A percentile compares a stretch with the other conserved stretches of the same genome.
Evolutionary conservation across 805 yeast genomes (phyloP).

Genomic region (Schwanniomyces pseudopolymorphus): DNA sequence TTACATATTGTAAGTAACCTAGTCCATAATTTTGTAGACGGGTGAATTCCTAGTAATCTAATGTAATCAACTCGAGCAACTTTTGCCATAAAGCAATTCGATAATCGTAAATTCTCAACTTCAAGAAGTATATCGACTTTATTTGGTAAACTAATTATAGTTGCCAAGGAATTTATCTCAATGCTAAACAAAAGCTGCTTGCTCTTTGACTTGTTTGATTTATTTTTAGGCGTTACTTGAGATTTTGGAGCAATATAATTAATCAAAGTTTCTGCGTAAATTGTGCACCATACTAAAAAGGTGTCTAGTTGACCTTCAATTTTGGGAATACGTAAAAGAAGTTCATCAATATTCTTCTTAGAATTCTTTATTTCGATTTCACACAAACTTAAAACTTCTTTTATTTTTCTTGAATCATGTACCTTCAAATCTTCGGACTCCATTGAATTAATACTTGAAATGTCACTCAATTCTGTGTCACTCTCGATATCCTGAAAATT

Average conservation of each 20-base stretch:
- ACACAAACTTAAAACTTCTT: slow-evolving; percentile 29
- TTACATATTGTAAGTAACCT: slow-evolving; percentile 34
- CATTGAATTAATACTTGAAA: slow-evolving; percentile 31
- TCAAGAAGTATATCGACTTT: slow-evolving; percentile 49
- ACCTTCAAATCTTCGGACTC: slow-evolving; percentile 13
- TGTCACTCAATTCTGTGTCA: slow-evolving; percentile 27
- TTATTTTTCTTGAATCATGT: slow-evolving; percentile 22
- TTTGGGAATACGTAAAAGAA: slow-evolving; percentile 32
- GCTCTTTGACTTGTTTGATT: slow-evolving; percentile 10
- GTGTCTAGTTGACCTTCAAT: slow-evolving; percentile 38
- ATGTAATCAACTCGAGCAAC: slow-evolving; percentile 30
- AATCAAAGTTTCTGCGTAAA: slow-evolving; percentile 37
- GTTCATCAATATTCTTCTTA: slow-evolving; percentile 23
- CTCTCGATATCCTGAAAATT: slow-evolving; percentile 12
- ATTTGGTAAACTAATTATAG: slow-evolving; percentile 46
- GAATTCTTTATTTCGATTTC: slow-evolving; percentile 26
- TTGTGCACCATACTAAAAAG: slow-evolving; percentile 41
- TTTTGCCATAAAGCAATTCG: slow-evolving; percentile 26
- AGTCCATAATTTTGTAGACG: slow-evolving; percentile 45
- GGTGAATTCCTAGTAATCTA: slow-evolving; percentile 51
- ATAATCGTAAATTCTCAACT: slow-evolving; percentile 29
- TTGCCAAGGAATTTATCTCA: slow-evolving; percentile 35
- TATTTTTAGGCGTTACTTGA: slow-evolving; percentile 22
- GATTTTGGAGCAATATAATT: slow-evolving; percentile 31
- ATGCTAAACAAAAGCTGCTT: slow-evolving; percentile 21